These are phyloP conservation scores for Penicillium expansum DNA, from an alignment of 2,329 filamentous ascomycete genomes.

Conservation along the genomic window DNA sequence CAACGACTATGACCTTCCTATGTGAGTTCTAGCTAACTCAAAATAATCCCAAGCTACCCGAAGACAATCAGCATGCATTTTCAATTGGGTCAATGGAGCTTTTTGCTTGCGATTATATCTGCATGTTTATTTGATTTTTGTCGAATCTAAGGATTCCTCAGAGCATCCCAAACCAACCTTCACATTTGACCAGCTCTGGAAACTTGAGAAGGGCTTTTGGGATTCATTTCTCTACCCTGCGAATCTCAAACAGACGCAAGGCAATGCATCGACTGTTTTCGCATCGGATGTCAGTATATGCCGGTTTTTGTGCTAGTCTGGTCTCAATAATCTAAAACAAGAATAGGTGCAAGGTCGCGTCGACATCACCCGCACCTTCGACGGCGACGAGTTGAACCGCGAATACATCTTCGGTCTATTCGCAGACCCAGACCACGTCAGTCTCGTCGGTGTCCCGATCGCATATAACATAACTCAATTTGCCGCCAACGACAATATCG, in stretches of 20 bases:
- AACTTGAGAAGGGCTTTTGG: slow-evolving; percentile 24
- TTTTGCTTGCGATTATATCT: neutral
- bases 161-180: slow-evolving; percentile 6
- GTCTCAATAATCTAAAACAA: neutral
- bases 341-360: slow-evolving; percentile 28
- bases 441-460: slow-evolving; percentile 23
- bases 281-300: slow-evolving; percentile 17
- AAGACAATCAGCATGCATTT: neutral
- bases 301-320: neutral
- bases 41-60: no score
- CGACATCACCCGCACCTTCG: slow-evolving; percentile 28
- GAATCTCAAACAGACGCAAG: slow-evolving; percentile 23
- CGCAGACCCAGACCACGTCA: slow-evolving; percentile 17
- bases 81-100: no score
- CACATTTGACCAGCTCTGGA: slow-evolving; percentile 25
- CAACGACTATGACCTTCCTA: neutral
- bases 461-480: slow-evolving; percentile 29
- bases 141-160: neutral
- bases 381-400: slow-evolving; percentile 26
- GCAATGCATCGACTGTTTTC: slow-evolving; percentile 23
- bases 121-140: neutral
- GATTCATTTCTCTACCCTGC: slow-evolving; percentile 27
- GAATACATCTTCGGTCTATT: slow-evolving; percentile 32
- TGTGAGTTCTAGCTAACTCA: no score
- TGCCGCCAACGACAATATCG: slow-evolving; percentile 22